These are phyloP conservation scores for Syncephalastrum racemosum DNA, from an alignment of 371 early-diverging fungal genomes.

Conservation along the genomic window DNA sequence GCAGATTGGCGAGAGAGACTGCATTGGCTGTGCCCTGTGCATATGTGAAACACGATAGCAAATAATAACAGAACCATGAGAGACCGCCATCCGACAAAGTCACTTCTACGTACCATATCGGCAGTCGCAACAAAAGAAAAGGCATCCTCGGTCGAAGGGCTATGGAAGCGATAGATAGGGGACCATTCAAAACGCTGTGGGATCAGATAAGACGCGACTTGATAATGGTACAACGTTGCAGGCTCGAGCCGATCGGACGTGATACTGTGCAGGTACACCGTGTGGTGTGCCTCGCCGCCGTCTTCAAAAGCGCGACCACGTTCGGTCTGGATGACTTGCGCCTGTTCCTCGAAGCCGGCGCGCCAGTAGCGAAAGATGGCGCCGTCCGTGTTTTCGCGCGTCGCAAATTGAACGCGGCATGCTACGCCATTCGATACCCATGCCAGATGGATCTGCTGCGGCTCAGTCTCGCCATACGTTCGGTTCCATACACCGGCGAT, in stretches of 20 bases:
- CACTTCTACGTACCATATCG: constrained; percentile 22
- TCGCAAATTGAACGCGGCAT: constrained; percentile 27
- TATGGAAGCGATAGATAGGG: constrained; percentile 16
- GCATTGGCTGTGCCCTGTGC: constrained; percentile 32
- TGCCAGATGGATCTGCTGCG: constrained; percentile 26
- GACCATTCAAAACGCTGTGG: constrained; percentile 6
- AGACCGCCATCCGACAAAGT: background rate
- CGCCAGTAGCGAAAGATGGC: constrained; percentile 24
- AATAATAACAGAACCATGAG: background rate
- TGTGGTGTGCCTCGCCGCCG: constrained; percentile 29
- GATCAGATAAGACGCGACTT: constrained; percentile 17
- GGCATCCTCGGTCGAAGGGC: constrained; percentile 3
- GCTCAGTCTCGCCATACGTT: constrained; percentile 19
- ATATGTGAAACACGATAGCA: background rate
- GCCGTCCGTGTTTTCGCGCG: constrained; percentile 5
- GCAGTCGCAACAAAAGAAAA: constrained; percentile 33
- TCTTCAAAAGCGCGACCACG: constrained; percentile 36
- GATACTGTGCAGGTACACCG: constrained; percentile 34
- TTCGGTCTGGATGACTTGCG: background rate
- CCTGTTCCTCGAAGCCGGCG: constrained; percentile 1
- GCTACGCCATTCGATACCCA: constrained; percentile 14
- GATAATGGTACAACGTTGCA: constrained; percentile 27
- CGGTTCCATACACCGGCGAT: constrained; percentile 22
- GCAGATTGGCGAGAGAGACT: constrained; percentile 25
- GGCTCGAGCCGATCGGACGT: constrained; percentile 17